Base-by-base conservation (phyloP, 202 grass and related monocot species). In the Schoenoplectus tabernaemontani region DNA sequence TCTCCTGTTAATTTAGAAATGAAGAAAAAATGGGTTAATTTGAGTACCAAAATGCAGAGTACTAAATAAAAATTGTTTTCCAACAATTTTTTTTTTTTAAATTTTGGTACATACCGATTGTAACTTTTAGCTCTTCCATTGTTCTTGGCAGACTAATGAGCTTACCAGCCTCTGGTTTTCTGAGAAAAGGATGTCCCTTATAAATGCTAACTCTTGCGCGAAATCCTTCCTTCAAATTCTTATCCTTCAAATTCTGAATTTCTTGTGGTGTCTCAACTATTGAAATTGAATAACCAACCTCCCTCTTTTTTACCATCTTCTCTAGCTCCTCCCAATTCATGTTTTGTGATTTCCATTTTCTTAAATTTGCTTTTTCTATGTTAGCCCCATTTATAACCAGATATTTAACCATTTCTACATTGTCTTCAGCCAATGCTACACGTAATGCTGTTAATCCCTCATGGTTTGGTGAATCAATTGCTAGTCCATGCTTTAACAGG, bases 161-260 rank as follows among this genome's bases (percentile, higher is more conserved):
- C 83, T 95, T 95, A 51, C 91, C 89, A 32, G 88, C 84, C 78
- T 86, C 85, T 2, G 91, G 81, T 69, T 74, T 98, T 24, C 91
- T 85, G 5, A 86, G 17, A 17, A 91, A 81, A 15, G 96, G 96
- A 85, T 98, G 90, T 0, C 91, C 91, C 69, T 82, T 90, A 67
- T 89, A 89, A 59, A 95, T 78, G 82, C 91, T 98, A 77, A 98
- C 88, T 41, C 91, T 82, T 1, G 90, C 82, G n/a, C 28, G 78
- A 67, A 75, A 19, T 34, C 9, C 50, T 50, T 90, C 81, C 42
- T 59, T 69, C 46, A 17, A 57, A 10, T 44, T 67, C 17, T 56
- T 68, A 22, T 39, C 34, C 78, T 37, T 80, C 58, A 64, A 47
- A 44, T 79, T 39, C 50, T 75, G 38, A 61, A 66, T 62, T 63